Percentiles rank a stretch among this genome's conserved stretches.
Conservation (phyloP, 257 asterid genomes). For the Nyctanthes arbortristis region DNA sequence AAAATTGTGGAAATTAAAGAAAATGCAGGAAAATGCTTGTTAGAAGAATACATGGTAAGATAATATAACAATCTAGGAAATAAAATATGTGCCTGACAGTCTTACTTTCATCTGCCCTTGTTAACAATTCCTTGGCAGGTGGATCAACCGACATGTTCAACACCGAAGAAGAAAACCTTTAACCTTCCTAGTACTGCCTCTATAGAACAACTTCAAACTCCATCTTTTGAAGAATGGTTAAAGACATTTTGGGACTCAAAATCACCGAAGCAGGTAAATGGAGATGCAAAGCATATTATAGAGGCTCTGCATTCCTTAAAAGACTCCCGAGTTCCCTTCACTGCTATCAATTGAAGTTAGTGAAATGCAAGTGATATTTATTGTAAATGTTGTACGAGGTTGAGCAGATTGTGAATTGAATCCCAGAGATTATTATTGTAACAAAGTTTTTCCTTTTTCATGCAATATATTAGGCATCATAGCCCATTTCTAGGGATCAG, state of each 20-base stretch:
- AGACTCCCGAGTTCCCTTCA: conserved; percentile 82
- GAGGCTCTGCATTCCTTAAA: conserved; percentile 60
- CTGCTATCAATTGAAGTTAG: conserved; percentile 54
- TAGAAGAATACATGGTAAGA: conserved; percentile 79
- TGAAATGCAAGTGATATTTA: not conserved
- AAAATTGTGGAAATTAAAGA: conserved; percentile 79
- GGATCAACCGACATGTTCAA: conserved; percentile 87
- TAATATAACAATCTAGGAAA: too few species aligned
- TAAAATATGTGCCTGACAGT: too few species aligned
- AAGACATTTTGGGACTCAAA: conserved; percentile 81
- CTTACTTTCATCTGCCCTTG: too few species aligned
- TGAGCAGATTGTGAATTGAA: not conserved
- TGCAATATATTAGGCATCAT: too few species aligned
- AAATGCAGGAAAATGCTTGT: conserved; percentile 86
- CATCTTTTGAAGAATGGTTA: conserved; percentile 78
- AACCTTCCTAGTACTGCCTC: conserved; percentile 69
- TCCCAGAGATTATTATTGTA: not conserved
- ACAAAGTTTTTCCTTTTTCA: not conserved
- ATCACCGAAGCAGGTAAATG: conserved; percentile 71
- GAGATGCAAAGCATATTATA: conserved; percentile 63
- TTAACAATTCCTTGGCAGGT: conserved; percentile 55
- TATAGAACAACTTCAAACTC: conserved; percentile 86
- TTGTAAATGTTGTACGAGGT: not conserved
- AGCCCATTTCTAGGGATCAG: not conserved
- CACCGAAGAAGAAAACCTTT: conserved; percentile 69